phyloP scores from a whole-genome alignment of 768 basidiomycete genomes.

The Cystofilobasidium bisporidii region DNA sequence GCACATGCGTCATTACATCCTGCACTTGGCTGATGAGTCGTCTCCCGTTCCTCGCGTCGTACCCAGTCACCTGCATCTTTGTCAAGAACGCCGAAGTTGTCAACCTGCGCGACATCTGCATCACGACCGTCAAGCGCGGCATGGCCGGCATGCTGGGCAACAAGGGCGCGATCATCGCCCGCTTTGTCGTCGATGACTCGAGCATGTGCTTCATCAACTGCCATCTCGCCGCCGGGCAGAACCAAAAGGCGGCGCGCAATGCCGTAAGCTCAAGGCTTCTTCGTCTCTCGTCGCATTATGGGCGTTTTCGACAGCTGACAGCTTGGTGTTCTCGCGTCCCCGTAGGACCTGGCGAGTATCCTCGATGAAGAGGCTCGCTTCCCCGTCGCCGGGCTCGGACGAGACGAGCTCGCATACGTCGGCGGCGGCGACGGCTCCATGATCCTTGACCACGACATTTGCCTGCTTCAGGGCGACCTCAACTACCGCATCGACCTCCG shows the following conservation, averaged over 20 bases:
- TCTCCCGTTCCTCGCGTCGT: slow-evolving; percentile 37
- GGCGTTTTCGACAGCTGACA: background rate
- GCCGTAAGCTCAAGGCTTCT: slow-evolving; percentile 37
- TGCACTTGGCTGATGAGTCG: background rate
- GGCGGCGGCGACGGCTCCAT: slow-evolving; percentile 89
- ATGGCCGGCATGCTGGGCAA: slow-evolving; percentile 91
- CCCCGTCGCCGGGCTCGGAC: slow-evolving; percentile 43
- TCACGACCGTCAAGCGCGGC: slow-evolving; percentile 81
- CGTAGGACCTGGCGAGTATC: slow-evolving; percentile 64
- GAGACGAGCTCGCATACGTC: slow-evolving; percentile 53
- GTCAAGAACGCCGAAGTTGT: slow-evolving; percentile 52
- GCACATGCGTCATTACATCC: too few species aligned
- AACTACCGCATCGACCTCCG: slow-evolving; percentile 96
- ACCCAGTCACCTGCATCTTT: slow-evolving; percentile 58
- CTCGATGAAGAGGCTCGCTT: slow-evolving; percentile 72
- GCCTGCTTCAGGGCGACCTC: slow-evolving; percentile 86
- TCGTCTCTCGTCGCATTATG: background rate
- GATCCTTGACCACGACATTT: slow-evolving; percentile 89
- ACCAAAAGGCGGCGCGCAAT: slow-evolving; percentile 68
- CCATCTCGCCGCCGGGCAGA: slow-evolving; percentile 85
- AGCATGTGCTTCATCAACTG: slow-evolving; percentile 93
- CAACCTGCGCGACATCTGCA: slow-evolving; percentile 55
- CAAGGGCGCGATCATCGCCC: slow-evolving; percentile 84
- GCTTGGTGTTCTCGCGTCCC: too few species aligned
- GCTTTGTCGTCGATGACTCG: slow-evolving; percentile 82